phyloP scores from a whole-genome alignment of 108 stramenopile species.

The Skeletonema marinoi region DNA sequence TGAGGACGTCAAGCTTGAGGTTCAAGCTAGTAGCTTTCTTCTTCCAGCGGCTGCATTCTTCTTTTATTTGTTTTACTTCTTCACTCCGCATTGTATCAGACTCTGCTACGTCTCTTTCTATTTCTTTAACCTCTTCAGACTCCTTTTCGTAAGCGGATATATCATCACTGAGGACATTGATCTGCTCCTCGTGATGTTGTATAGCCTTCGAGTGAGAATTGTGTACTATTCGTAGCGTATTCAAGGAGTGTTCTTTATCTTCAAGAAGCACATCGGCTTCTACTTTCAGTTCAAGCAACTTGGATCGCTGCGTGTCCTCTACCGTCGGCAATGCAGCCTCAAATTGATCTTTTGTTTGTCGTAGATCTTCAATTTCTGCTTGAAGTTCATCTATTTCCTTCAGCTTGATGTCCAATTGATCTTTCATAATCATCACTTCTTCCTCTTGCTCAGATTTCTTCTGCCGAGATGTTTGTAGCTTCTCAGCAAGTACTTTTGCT shows the following conservation, averaged over 20 bases:
- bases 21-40: not conserved
- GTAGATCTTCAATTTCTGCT: not conserved
- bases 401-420: not conserved
- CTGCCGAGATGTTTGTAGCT: not conserved
- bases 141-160: not conserved
- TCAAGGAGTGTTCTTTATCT: not conserved
- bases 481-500: not conserved
- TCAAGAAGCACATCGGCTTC: not conserved
- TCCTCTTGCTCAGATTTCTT: not conserved
- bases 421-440: not conserved
- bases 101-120: not conserved
- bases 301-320: not conserved
- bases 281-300: not conserved
- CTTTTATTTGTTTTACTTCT: not conserved
- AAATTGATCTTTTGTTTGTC: not conserved
- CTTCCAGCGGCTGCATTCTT: not conserved
- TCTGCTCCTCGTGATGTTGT: not conserved
- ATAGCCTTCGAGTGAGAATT: not conserved
- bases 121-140: not conserved
- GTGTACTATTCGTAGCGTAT: not conserved
- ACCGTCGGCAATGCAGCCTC: not conserved
- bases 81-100: not conserved
- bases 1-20: not conserved
- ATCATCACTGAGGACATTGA: not conserved
- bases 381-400: not conserved